Base-by-base conservation (phyloP, 1,139 yeast genomes). In the Yamadazyma conglobata region DNA sequence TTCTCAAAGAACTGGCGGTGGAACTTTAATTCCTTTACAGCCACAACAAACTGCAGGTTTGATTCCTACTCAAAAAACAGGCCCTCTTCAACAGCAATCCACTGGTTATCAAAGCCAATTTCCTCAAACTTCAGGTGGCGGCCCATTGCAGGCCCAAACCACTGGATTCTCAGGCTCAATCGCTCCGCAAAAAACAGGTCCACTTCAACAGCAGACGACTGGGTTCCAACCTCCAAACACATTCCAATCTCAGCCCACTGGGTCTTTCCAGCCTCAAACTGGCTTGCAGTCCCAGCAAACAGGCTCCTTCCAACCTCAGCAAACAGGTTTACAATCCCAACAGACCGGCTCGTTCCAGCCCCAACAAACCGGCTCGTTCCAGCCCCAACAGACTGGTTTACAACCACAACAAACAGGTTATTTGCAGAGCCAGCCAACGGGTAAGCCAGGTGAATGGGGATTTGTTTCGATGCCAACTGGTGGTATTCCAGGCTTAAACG, bases 371-470 rank as follows among this genome's bases (percentile, higher is more conserved):
- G n/a, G n/a, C n/a, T n/a, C n/a, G n/a, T 47, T 34, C 15, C 53
- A 50, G 35, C 60, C 69, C 2, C 54, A 49, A 27, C 58, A 70
- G 1, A 50, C 70, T 55, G 10, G 50, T 30, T 56, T 70, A 2
- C 58, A 53, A 38, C 57, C 71, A 2, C 75, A 69, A 42, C 58
- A 52, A 30, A 69, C 75, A 1, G 64, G 71, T 16, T 58, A 54
- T 30, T 24, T 26, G 11, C 12, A 13, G 6, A 50, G 70, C 3
- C 77, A 72, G 56, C 79, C 79, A 5, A 75, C 93, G 0, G 93
- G 91, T 6, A 70, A 66, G 41, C 91, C 89, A 1, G 91, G 91
- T 13, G 80, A 82, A 51, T 81, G 91, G 93, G 89, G 91, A 1
- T 79, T 81, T 59, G 81, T 77, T 24, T 75, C 81, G 19, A 75